Evolutionary conservation across 345 rosid genomes (phyloP).

Genomic region (Citrus australasica): DNA sequence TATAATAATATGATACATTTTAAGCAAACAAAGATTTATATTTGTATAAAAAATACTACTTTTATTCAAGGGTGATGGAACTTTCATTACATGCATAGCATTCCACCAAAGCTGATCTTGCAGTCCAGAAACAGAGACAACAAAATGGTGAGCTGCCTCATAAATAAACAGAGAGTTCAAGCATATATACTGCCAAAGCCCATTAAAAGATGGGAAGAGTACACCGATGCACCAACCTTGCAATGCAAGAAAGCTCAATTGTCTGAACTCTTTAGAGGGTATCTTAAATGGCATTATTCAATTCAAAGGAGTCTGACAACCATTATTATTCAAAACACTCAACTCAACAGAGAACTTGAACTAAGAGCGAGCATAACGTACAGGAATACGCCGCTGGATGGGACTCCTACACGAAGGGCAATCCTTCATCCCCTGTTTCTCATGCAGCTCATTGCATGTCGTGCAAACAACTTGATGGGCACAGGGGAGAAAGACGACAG

Average conservation of each 20-base stretch:
- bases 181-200: constrained; percentile 6
- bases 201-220: constrained; percentile 13
- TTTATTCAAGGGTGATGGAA: too few relatives aligned
- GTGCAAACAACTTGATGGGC: constrained; percentile 59
- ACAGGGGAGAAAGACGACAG: constrained; percentile 55
- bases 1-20: too few relatives aligned
- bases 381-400: constrained; percentile 44
- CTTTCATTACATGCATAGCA: too few relatives aligned
- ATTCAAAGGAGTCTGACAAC: constrained; percentile 30
- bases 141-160: not conserved
- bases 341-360: constrained; percentile 18
- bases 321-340: constrained; percentile 40
- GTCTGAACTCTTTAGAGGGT: constrained; percentile 27
- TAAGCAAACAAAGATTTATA: too few relatives aligned
- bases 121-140: not conserved
- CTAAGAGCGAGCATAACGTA: constrained; percentile 41
- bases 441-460: constrained; percentile 54
- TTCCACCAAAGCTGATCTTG: too few relatives aligned
- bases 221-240: constrained; percentile 20
- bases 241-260: constrained; percentile 13
- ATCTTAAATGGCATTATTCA: constrained; percentile 36
- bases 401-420: constrained; percentile 60
- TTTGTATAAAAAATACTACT: too few relatives aligned
- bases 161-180: not conserved
- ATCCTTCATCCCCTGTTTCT: constrained; percentile 68